These are phyloP conservation scores for Pseudonitzschia pungens DNA, from an alignment of 108 stramenopile species.

Conservation along the genomic window DNA sequence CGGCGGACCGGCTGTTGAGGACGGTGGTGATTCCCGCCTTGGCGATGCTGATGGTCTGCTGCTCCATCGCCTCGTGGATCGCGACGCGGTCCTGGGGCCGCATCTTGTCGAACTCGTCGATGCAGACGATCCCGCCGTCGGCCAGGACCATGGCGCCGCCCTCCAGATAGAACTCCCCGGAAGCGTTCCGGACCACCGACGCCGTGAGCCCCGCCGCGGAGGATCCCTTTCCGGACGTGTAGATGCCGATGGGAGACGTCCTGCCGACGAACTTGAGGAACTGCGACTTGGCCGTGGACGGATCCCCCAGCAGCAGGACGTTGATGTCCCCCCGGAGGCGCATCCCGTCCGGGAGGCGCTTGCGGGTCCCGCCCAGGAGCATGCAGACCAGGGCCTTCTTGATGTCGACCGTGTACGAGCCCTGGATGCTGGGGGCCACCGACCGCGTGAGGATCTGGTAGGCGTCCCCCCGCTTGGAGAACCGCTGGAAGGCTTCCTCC, in stretches of 20 bases:
- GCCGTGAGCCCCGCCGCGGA: slow-evolving; percentile 98
- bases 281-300: slow-evolving; percentile 96
- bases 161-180: slow-evolving; percentile 98
- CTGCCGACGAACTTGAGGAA: slow-evolving; percentile 91
- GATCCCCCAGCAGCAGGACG: slow-evolving; percentile 96
- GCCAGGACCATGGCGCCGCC: slow-evolving; percentile 99
- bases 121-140: slow-evolving; percentile 98
- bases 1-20: slow-evolving; percentile 88
- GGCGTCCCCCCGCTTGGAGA: slow-evolving; percentile 82
- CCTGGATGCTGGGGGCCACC: slow-evolving; percentile 94
- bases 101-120: slow-evolving; percentile 99
- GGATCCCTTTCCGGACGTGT: slow-evolving; percentile 98
- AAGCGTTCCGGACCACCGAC: slow-evolving; percentile 83
- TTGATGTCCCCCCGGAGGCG: slow-evolving; percentile 97
- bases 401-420: slow-evolving; percentile 97
- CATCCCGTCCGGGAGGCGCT: slow-evolving; percentile 95
- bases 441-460: slow-evolving; percentile 85
- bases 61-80: slow-evolving; percentile 99
- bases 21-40: slow-evolving; percentile 99
- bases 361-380: slow-evolving; percentile 89
- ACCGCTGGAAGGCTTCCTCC: slow-evolving; percentile 89
- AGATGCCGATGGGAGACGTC: slow-evolving; percentile 97
- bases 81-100: slow-evolving; percentile 96
- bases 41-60: slow-evolving; percentile 99
- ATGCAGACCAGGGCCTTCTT: slow-evolving; percentile 95